phyloP scores from a whole-genome alignment of 2,329 filamentous ascomycete species.

The Arthroderma uncinatum region DNA sequence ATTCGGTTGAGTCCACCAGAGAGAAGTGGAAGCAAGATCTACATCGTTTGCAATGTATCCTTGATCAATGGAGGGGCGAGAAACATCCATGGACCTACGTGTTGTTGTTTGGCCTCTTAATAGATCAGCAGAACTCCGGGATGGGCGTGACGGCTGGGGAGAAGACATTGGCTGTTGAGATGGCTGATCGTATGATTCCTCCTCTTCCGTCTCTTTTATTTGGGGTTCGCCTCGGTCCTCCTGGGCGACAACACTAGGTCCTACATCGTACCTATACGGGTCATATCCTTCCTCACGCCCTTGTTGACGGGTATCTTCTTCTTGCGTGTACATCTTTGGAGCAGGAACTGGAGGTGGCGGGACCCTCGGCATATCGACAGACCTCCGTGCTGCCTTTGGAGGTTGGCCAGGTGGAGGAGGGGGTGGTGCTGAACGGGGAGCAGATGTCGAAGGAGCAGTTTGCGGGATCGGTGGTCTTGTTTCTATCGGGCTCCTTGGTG shows the following conservation, averaged over 20 bases:
- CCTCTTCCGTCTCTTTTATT: not conserved
- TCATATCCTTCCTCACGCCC: slow-evolving; percentile 43
- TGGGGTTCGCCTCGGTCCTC: slow-evolving; percentile 13
- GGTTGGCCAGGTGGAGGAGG: slow-evolving; percentile 54
- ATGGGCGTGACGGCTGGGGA: slow-evolving; percentile 33
- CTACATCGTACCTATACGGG: slow-evolving; percentile 40
- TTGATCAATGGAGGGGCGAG: slow-evolving; percentile 61
- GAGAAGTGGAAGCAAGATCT: slow-evolving; percentile 60
- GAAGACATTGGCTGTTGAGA: slow-evolving; percentile 31
- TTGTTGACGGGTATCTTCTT: slow-evolving; percentile 38
- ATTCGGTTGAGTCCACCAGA: slow-evolving; percentile 81
- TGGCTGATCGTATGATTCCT: slow-evolving; percentile 28
- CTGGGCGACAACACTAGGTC: slow-evolving; percentile 18
- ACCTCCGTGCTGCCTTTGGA: slow-evolving; percentile 47
- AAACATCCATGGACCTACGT: slow-evolving; percentile 61
- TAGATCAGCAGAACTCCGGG: slow-evolving; percentile 52
- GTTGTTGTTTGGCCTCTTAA: slow-evolving; percentile 40
- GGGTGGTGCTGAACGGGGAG: slow-evolving; percentile 47
- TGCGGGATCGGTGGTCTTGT: slow-evolving; percentile 42
- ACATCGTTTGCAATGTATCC: slow-evolving; percentile 82
- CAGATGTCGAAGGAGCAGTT: slow-evolving; percentile 40
- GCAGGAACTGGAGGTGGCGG: slow-evolving; percentile 53
- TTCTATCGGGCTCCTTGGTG: slow-evolving; percentile 32
- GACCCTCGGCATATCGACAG: slow-evolving; percentile 58
- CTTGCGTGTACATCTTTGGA: slow-evolving; percentile 25